Evolutionary conservation across 129 eudicot genomes (phyloP).

Genomic region (Artemisia argyi): DNA sequence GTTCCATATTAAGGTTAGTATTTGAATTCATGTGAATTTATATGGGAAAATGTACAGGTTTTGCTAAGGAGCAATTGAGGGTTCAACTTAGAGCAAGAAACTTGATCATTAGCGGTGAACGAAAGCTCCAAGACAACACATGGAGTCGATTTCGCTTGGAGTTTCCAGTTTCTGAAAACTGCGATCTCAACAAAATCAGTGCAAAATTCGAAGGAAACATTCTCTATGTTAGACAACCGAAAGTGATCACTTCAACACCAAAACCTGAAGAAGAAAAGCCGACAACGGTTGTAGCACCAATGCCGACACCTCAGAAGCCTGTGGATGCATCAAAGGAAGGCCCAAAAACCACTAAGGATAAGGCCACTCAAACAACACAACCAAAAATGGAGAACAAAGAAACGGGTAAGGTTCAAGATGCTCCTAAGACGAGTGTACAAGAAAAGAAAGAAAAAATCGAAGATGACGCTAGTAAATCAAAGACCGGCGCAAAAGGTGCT

Average conservation of each 20-base stretch:
- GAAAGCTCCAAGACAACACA: constrained; percentile 42
- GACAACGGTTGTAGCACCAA: constrained; percentile 20
- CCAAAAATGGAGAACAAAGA: constrained; percentile 15
- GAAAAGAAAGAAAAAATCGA: not conserved
- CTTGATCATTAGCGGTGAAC: constrained; percentile 58
- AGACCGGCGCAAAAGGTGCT: constrained; percentile 10
- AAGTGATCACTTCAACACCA: constrained; percentile 39
- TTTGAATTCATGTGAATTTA: not conserved
- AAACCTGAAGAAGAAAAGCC: constrained; percentile 31
- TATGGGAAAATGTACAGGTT: constrained; percentile 37
- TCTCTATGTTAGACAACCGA: constrained; percentile 53
- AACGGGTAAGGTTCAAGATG: constrained; percentile 7
- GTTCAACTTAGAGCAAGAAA: constrained; percentile 49
- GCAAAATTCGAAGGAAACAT: constrained; percentile 65
- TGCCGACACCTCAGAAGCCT: constrained; percentile 34
- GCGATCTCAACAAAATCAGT: constrained; percentile 48
- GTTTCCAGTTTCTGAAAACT: constrained; percentile 50
- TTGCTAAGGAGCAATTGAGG: constrained; percentile 59
- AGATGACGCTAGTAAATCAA: constrained; percentile 1
- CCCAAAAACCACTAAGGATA: constrained; percentile 13
- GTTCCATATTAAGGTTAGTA: not conserved
- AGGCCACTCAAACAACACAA: constrained; percentile 11
- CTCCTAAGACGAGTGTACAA: constrained; percentile 15
- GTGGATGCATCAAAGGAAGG: constrained; percentile 17
- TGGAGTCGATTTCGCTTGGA: constrained; percentile 66